Conservation (phyloP, 2,329 filamentous ascomycete species). For the Dichotomopilus funicola region DNA sequence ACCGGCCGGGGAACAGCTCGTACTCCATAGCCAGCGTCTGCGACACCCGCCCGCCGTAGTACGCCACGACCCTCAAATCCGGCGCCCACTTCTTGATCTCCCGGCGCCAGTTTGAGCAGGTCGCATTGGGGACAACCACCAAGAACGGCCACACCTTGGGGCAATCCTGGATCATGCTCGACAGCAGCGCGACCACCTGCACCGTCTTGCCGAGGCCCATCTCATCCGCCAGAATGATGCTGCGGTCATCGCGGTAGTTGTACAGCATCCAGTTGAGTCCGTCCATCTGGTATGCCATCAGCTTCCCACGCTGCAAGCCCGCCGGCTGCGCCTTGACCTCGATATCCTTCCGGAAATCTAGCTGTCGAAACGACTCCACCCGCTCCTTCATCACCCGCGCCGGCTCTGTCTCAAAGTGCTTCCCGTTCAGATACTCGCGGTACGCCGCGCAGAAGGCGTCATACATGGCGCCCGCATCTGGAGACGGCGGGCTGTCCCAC, state of each 20-base stretch:
- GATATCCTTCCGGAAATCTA: conserved; percentile 59
- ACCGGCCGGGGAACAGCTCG: conserved; percentile 70
- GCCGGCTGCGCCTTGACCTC: conserved; percentile 67
- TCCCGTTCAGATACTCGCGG: conserved; percentile 74
- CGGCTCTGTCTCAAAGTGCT: conserved; percentile 56
- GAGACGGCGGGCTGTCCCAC: conserved; percentile 74
- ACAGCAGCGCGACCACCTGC: conserved; percentile 78
- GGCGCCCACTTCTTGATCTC: conserved; percentile 95
- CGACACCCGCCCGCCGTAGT: conserved; percentile 70
- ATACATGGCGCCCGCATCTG: conserved; percentile 61
- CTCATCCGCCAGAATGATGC: conserved; percentile 89
- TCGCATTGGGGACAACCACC: conserved; percentile 88
- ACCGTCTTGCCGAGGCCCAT: conserved; percentile 99
- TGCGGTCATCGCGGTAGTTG: conserved; percentile 76
- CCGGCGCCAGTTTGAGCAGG: conserved; percentile 93
- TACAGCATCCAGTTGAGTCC: conserved; percentile 93
- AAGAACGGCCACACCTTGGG: conserved; percentile 84
- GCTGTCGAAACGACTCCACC: conserved; percentile 58
- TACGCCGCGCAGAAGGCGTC: conserved; percentile 77
- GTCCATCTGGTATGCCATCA: conserved; percentile 92
- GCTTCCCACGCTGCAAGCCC: conserved; percentile 65
- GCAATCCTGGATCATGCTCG: conserved; percentile 61
- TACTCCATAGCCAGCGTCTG: conserved; percentile 73
- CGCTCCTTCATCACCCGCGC: conserved; percentile 58
- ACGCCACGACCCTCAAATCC: conserved; percentile 79